phyloP scores from a whole-genome alignment of 306 rosid species.

The Vigna radiata region DNA sequence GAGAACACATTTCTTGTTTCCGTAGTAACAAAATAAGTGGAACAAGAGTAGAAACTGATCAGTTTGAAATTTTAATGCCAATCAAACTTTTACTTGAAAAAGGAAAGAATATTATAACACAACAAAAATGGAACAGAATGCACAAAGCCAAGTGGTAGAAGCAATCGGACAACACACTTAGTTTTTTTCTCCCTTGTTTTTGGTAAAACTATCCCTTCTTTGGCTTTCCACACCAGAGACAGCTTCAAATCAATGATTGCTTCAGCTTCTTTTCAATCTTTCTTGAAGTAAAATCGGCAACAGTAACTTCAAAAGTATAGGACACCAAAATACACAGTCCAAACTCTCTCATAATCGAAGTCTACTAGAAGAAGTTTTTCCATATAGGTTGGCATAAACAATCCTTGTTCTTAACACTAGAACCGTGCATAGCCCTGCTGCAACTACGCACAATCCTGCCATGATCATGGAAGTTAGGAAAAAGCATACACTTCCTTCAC shows the following conservation, averaged over 20 bases:
- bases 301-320: slow-evolving; percentile 5
- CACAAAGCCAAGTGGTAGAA: slow-evolving; percentile 17
- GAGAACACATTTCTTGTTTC: not conserved
- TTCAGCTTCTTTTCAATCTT: slow-evolving; percentile 25
- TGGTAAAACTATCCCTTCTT: not conserved
- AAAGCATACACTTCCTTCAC: slow-evolving; percentile 80
- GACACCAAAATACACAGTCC: slow-evolving; percentile 28
- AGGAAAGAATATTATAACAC: slow-evolving; percentile 27
- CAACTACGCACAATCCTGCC: slow-evolving; percentile 76
- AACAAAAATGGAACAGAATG: slow-evolving; percentile 24
- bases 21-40: slow-evolving; percentile 27
- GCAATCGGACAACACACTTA: slow-evolving; percentile 21
- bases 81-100: slow-evolving; percentile 18
- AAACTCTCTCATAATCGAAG: slow-evolving; percentile 29
- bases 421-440: slow-evolving; percentile 68
- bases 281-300: slow-evolving; percentile 28
- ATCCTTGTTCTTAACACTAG: slow-evolving; percentile 76
- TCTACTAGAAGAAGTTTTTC: slow-evolving; percentile 55
- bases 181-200: not conserved
- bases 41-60: not conserved
- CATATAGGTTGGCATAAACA: slow-evolving; percentile 79
- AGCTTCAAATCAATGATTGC: slow-evolving; percentile 36
- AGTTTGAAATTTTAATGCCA: not conserved
- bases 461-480: slow-evolving; percentile 74
- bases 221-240: slow-evolving; percentile 25